These are phyloP conservation scores for Cucurbita ficifolia DNA, from an alignment of 306 rosid genomes.

Conservation along the genomic window DNA sequence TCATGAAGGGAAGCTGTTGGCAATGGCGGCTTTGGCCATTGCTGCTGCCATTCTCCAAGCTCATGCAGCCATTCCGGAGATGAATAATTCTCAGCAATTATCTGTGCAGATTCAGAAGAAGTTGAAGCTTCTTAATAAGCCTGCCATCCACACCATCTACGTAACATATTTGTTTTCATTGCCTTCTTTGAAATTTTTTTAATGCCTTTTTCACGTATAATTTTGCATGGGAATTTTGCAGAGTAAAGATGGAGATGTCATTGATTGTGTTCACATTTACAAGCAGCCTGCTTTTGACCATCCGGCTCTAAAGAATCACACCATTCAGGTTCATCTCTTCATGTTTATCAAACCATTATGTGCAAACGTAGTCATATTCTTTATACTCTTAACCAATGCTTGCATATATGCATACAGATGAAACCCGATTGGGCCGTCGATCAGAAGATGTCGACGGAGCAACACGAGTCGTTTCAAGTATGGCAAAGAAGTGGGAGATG, in stretches of 20 bases:
- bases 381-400: too few relatives aligned
- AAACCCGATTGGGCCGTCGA: constrained; percentile 14
- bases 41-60: neutral
- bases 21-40: constrained; percentile 7
- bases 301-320: constrained; percentile 87
- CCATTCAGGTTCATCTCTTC: constrained; percentile 32
- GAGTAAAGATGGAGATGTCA: constrained; percentile 94
- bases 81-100: neutral
- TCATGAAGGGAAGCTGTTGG: neutral
- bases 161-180: neutral
- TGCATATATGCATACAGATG: constrained; percentile 17
- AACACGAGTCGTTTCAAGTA: constrained; percentile 9
- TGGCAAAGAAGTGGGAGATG: constrained; percentile 64
- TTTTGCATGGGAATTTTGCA: constrained; percentile 10
- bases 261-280: constrained; percentile 72
- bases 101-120: constrained; percentile 13
- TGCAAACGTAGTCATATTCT: too few relatives aligned
- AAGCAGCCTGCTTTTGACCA: constrained; percentile 94
- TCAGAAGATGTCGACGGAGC: neutral
- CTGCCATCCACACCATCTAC: constrained; percentile 26
- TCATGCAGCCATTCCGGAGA: too few relatives aligned
- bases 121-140: constrained; percentile 37
- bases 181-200: too few relatives aligned
- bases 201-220: too few relatives aligned
- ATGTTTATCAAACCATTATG: too few relatives aligned